Conservation (phyloP, 2,329 filamentous ascomycete genomes). For the Helotiales sp. region DNA sequence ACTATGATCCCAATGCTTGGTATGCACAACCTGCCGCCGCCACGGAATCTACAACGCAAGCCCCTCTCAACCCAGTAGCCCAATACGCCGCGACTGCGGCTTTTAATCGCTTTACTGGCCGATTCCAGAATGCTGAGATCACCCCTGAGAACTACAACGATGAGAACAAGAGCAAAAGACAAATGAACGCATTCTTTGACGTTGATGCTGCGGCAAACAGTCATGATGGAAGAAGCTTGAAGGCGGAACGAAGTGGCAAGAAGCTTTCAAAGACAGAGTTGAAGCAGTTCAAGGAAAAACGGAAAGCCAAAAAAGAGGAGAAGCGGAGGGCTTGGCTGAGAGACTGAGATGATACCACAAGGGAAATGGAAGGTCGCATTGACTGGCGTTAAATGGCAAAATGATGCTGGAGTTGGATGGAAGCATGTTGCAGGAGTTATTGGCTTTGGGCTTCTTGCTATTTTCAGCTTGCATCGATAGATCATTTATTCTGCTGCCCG, state of each 20-base stretch:
- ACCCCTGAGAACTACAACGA: constrained; percentile 79
- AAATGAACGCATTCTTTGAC: constrained; percentile 95
- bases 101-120: constrained; percentile 92
- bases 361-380: neutral
- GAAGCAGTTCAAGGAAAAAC: constrained; percentile 89
- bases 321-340: constrained; percentile 88
- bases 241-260: constrained; percentile 85
- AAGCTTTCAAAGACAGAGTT: constrained; percentile 83
- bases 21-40: constrained; percentile 70
- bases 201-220: constrained; percentile 90
- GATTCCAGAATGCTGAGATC: constrained; percentile 69
- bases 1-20: constrained; percentile 94
- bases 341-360: constrained; percentile 55
- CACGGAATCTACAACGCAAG: constrained; percentile 35
- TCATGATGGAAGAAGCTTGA: constrained; percentile 86
- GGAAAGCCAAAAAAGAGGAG: constrained; percentile 87
- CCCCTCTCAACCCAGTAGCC: constrained; percentile 42
- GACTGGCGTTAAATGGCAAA: neutral
- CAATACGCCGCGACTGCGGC: constrained; percentile 67
- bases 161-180: constrained; percentile 81
- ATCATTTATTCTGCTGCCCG: neutral
- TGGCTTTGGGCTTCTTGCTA: neutral
- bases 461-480: neutral
- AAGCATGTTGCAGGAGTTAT: neutral
- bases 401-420: neutral